Evolutionary conservation across 345 rosid species (phyloP), one percentile per base, ranked within the genome.

Genomic region (Boechera divaricarpa): DNA sequence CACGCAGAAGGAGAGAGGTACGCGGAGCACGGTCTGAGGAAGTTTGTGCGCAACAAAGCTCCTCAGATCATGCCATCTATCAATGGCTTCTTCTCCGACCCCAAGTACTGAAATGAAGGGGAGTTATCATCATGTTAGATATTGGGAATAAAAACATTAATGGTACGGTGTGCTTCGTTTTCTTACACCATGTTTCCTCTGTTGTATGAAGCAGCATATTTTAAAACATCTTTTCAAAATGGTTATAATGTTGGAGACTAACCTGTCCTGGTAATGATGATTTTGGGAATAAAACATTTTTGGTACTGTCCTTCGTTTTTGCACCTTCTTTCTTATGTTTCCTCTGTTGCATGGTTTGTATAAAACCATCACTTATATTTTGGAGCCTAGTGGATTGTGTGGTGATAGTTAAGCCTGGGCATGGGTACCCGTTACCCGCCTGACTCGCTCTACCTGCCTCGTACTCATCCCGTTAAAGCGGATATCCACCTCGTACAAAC

Each of bases 11-110:
- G 98, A 67, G 87, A 86, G 48, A 87, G 72, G 74, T 90, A 92
- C 74, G 16, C 92, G 0, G 83, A 92, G 74, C 92, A 92, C 59
- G 51, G 72, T 31, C 1, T 92, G 11, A 86, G 98, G 81, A 92
- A 85, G 79, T 86, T 72, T 44, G 92, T 86, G 6, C 91, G 93
- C 33, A 83, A 77, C 81, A 86, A n/a, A 78, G 0, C 90, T 28
- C 93, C 94, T 3, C 90, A 92, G 81, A 90, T 90, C 70, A 92
- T 92, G 96, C 96, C 96, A 6, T 41, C 79, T 41, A 33, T 90
- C 84, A 92, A 92, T 84, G 77, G 69, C 81, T 92, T 92, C 89
- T 92, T 92, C 87, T 63, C 94, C 2, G 83, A 86, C 73, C 92
- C 96, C 0, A 83, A 86, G n/a, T 85, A 48, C 29, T 57, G 57